Base-by-base conservation (phyloP, 441 rosid genomes). In the Dalechampia spathulata region DNA sequence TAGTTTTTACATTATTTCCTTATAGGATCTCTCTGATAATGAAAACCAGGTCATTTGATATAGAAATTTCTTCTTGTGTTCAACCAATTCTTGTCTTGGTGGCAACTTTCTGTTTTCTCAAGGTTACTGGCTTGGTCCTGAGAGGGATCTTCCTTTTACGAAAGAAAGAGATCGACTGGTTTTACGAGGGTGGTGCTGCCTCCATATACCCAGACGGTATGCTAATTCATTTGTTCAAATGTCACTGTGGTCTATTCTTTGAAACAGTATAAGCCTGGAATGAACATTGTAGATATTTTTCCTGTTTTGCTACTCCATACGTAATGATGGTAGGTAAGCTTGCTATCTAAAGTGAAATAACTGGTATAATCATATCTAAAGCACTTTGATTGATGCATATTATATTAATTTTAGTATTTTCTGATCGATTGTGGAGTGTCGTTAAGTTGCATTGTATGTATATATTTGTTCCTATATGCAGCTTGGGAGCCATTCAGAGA, bases 161-260 rank as follows among this genome's bases (percentile, higher is more conserved):
- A 34, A 88, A 86, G 78, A 91, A 91, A 74, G 98, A 91, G 83
- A 81, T 91, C 58, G 91, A 84, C 68, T 91, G 98, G 98, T 91
- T 91, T 78, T 91, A 91, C 17, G 86, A 86, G 58, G 95, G 98
- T 60, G 95, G 89, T 70, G 98, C 96, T 65, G 87, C 96, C 69
- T 90, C 95, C 66, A 83, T 91, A 63, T 88, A 37, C 65, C 98
- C 98, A 57, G 96, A 91, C 65, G 98, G 98, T 91, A 84, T 52
- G 78, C 17, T 62, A 26, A 46, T 49, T 6, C 12, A 19, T 6
- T 53, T 67, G 40, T 52, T 60, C 45, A 17, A 21, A 44, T 57
- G 26, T 3, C 34, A 30, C 34, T 30, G 34, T 30, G 8, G 34
- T 30, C 4, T 3, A 8, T 30, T 8, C 34, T 30, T 30, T 3